phyloP scores from a whole-genome alignment of 306 rosid genomes.

The Corylus heterophylla region DNA sequence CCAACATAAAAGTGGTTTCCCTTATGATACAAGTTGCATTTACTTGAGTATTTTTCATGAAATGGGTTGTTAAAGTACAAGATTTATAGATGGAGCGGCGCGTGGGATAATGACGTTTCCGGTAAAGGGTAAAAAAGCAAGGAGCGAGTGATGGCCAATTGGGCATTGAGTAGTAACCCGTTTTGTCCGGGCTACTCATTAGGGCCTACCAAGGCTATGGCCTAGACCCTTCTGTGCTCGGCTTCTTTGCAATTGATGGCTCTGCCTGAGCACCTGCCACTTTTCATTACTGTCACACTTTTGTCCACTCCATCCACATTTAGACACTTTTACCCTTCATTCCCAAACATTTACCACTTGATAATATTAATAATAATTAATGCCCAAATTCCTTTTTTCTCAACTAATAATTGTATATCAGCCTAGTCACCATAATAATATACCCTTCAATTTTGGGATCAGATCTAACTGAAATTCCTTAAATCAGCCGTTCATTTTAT shows the following conservation, averaged over 20 bases:
- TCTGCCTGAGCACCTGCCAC: constrained; percentile 32
- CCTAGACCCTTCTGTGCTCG: constrained; percentile 8
- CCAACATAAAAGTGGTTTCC: not conserved
- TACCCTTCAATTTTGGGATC: no score
- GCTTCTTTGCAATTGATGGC: constrained; percentile 30
- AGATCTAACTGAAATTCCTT: no score
- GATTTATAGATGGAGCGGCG: constrained; percentile 13
- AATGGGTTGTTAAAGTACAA: no score
- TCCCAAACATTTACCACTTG: not conserved
- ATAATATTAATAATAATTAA: no score
- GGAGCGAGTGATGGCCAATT: constrained; percentile 30
- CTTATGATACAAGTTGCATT: not conserved
- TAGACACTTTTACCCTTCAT: constrained; percentile 21
- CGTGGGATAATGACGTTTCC: constrained; percentile 40
- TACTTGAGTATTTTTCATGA: no score
- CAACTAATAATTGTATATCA: no score
- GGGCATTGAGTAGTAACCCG: constrained; percentile 56
- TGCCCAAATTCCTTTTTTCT: no score
- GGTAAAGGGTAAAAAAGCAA: constrained; percentile 19
- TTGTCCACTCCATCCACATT: constrained; percentile 10
- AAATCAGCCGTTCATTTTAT: no score
- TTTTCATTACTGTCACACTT: constrained; percentile 27
- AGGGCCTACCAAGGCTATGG: constrained; percentile 5
- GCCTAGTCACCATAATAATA: no score
- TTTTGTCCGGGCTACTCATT: constrained; percentile 62